A percentile compares a stretch with the other conserved stretches of the same genome.
Evolutionary conservation across 192 early-diverging fungal genomes (phyloP).

Genomic region (Spinellus fusiger): DNA sequence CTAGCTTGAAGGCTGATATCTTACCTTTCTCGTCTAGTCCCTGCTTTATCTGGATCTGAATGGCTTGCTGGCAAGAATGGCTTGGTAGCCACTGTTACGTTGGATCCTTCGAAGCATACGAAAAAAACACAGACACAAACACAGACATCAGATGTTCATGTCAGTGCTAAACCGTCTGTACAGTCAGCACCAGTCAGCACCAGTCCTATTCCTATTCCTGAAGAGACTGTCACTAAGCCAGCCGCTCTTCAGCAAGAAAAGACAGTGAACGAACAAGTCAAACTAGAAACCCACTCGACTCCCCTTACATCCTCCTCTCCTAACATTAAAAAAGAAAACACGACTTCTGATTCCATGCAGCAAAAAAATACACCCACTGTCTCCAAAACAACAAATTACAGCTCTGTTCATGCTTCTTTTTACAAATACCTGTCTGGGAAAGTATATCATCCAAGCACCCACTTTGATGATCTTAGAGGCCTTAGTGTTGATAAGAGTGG

Average conservation of each 20-base stretch:
- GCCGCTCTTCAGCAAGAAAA: background rate
- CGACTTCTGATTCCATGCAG: background rate
- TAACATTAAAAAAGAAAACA: too few relatives aligned
- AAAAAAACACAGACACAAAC: slow-evolving; percentile 15
- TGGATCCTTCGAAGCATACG: slow-evolving; percentile 44
- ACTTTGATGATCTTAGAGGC: slow-evolving; percentile 57
- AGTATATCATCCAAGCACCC: slow-evolving; percentile 52
- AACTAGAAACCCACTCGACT: background rate
- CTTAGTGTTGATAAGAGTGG: slow-evolving; percentile 46
- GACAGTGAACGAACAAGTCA: background rate
- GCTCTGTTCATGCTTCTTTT: slow-evolving; percentile 36
- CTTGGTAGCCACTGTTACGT: slow-evolving; percentile 32
- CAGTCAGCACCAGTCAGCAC: background rate
- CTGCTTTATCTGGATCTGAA: slow-evolving; percentile 47
- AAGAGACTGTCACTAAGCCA: background rate
- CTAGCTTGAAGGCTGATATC: background rate
- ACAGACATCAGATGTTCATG: background rate
- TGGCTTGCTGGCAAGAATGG: slow-evolving; percentile 55
- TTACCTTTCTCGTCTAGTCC: slow-evolving; percentile 14
- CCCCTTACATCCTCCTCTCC: too few relatives aligned
- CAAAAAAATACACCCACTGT: background rate
- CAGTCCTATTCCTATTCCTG: background rate
- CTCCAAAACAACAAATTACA: slow-evolving; percentile 26
- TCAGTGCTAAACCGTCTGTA: background rate
- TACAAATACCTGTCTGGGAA: slow-evolving; percentile 59